Evolutionary conservation across 768 basidiomycete genomes (phyloP).

Genomic region (Tephrocybe rancida): DNA sequence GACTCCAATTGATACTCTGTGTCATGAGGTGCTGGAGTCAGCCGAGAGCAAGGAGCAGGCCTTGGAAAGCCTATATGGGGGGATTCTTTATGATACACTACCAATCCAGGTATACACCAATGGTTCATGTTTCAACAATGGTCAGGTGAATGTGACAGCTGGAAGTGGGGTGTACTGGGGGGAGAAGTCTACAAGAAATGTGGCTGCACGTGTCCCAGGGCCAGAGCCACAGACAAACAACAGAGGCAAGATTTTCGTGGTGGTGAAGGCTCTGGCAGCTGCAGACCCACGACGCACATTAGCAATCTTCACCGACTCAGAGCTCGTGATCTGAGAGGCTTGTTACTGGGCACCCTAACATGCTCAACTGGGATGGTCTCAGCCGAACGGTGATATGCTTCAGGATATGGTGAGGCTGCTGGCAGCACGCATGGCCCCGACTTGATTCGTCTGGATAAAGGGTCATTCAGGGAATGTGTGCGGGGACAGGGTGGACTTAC

Average conservation of each 20-base stretch:
- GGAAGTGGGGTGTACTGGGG: constrained; percentile 10
- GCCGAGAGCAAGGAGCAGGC: neutral
- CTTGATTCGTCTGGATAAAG: constrained; percentile 1
- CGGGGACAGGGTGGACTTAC: neutral
- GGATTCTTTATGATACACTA: neutral
- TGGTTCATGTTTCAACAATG: constrained; percentile 8
- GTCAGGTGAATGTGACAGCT: neutral
- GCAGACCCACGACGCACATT: neutral
- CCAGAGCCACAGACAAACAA: neutral
- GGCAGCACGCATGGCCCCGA: neutral
- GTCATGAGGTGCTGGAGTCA: neutral
- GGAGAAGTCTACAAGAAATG: neutral
- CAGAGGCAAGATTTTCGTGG: neutral
- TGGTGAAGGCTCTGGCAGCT: neutral
- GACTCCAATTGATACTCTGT: neutral
- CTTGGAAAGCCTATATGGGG: neutral
- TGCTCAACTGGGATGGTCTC: constrained; percentile 25
- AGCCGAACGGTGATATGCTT: constrained; percentile 24
- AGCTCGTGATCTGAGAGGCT: constrained; percentile 31
- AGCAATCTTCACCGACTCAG: neutral
- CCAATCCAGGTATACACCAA: neutral
- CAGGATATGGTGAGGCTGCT: constrained; percentile 24
- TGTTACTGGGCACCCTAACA: constrained; percentile 35
- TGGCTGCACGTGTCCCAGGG: neutral
- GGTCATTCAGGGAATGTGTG: neutral